Conservation (phyloP, 202 grass and related monocot genomes). For the Saccharum hybrid region DNA sequence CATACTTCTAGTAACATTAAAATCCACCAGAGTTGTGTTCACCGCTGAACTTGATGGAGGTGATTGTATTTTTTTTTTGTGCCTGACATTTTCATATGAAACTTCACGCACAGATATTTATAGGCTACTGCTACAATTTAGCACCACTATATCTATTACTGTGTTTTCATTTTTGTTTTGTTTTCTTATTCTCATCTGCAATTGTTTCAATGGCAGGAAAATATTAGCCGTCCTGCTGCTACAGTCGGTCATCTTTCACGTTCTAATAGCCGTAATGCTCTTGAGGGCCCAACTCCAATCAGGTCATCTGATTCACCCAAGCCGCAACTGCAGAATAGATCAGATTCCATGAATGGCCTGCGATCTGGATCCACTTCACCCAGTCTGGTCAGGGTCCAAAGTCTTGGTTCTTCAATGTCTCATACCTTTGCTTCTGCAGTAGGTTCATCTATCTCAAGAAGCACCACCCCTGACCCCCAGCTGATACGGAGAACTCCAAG, state of each 20-base stretch:
- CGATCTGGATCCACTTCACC: conserved; percentile 73
- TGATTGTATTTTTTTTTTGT: conserved; percentile 22
- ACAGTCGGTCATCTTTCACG: conserved; percentile 56
- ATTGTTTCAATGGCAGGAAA: conserved; percentile 67
- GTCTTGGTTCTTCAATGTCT: conserved; percentile 82
- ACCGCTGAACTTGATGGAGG: conserved; percentile 7
- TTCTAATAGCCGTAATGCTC: conserved; percentile 65
- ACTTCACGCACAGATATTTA: conserved; percentile 1
- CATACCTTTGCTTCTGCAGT: conserved; percentile 65
- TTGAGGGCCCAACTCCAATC: conserved; percentile 54
- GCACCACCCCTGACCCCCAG: conserved; percentile 78
- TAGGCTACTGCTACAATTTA: not conserved
- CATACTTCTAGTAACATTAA: conserved; percentile 10
- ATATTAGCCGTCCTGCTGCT: conserved; percentile 57
- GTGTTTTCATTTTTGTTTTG: not conserved
- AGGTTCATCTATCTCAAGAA: conserved; percentile 72
- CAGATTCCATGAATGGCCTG: conserved; percentile 70
- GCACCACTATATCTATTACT: not conserved
- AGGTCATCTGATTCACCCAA: conserved; percentile 56
- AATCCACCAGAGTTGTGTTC: not conserved
- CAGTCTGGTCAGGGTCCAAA: conserved; percentile 84
- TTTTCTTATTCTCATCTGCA: conserved; percentile 42
- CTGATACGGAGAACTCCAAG: conserved; percentile 82
- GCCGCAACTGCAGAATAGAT: conserved; percentile 54
- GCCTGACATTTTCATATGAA: not conserved